Conservation (phyloP, 805 yeast genomes). For the Candida peoriensis region DNA sequence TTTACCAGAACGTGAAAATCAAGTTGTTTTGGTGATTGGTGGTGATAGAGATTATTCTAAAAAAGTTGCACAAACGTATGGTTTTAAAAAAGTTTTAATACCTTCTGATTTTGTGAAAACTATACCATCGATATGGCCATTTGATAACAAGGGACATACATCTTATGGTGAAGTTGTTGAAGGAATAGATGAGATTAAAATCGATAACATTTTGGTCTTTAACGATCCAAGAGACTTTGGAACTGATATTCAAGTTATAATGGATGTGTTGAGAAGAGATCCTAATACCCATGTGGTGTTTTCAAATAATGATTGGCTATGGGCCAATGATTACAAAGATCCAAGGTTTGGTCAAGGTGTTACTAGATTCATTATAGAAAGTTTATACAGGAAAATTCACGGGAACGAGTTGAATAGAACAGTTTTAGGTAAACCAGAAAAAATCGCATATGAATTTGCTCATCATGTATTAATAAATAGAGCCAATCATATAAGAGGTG, state of each 20-base stretch:
- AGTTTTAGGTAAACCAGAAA: slow-evolving; percentile 78
- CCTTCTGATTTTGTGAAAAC: slow-evolving; percentile 66
- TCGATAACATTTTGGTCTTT: slow-evolving; percentile 75
- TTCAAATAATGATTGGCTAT: slow-evolving; percentile 77
- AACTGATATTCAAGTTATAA: slow-evolving; percentile 72
- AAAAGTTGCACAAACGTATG: slow-evolving; percentile 68
- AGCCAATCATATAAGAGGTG: slow-evolving; percentile 8
- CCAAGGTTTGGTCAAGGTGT: slow-evolving; percentile 94
- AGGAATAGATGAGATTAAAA: slow-evolving; percentile 16
- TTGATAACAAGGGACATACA: slow-evolving; percentile 47
- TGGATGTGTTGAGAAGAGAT: slow-evolving; percentile 61
- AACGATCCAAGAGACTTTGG: slow-evolving; percentile 90
- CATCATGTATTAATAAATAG: slow-evolving; percentile 53
- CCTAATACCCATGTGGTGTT: slow-evolving; percentile 72
- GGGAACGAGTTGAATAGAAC: slow-evolving; percentile 45
- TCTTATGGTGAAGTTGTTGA: slow-evolving; percentile 27
- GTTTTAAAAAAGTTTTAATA: slow-evolving; percentile 69
- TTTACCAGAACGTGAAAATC: slow-evolving; percentile 41
- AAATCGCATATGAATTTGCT: slow-evolving; percentile 78
- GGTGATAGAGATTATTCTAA: slow-evolving; percentile 69
- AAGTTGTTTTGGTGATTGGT: slow-evolving; percentile 78
- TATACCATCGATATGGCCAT: slow-evolving; percentile 75
- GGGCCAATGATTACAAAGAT: slow-evolving; percentile 77
- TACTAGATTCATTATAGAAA: slow-evolving; percentile 57
- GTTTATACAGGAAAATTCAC: slow-evolving; percentile 50